phyloP scores from a whole-genome alignment of 768 basidiomycete genomes.

The Lactifluus echinatus region DNA sequence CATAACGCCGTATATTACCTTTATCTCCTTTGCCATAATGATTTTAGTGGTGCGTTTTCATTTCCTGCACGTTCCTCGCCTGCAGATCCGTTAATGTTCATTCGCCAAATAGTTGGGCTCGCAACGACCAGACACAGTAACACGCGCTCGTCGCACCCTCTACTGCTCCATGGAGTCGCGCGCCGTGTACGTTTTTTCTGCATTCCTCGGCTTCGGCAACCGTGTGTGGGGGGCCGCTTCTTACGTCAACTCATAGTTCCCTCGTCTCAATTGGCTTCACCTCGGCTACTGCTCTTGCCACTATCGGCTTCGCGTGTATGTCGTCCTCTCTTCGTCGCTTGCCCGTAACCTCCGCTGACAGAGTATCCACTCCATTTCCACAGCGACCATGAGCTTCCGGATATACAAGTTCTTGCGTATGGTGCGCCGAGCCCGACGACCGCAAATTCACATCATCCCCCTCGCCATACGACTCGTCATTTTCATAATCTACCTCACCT shows the following conservation, averaged over 20 bases:
- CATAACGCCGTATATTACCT: neutral
- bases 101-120: constrained; percentile 2
- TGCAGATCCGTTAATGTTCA: neutral
- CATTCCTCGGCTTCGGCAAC: neutral
- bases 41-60: neutral
- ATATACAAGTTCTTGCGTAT: neutral
- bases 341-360: neutral
- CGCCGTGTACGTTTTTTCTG: neutral
- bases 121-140: neutral
- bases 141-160: constrained; percentile 1
- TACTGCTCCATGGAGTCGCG: constrained; percentile 7
- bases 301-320: neutral
- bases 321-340: neutral
- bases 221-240: neutral
- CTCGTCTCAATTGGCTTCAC: constrained; percentile 1
- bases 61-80: neutral
- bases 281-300: neutral
- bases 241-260: neutral
- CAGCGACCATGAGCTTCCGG: constrained; percentile 2
- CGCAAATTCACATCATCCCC: neutral
- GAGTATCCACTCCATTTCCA: neutral
- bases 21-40: neutral
- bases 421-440: neutral
- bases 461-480: constrained; percentile 1
- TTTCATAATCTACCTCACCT: constrained; percentile 4